Base-by-base conservation (phyloP, 2,329 filamentous ascomycete species). In the Nigrospora osmanthi region DNA sequence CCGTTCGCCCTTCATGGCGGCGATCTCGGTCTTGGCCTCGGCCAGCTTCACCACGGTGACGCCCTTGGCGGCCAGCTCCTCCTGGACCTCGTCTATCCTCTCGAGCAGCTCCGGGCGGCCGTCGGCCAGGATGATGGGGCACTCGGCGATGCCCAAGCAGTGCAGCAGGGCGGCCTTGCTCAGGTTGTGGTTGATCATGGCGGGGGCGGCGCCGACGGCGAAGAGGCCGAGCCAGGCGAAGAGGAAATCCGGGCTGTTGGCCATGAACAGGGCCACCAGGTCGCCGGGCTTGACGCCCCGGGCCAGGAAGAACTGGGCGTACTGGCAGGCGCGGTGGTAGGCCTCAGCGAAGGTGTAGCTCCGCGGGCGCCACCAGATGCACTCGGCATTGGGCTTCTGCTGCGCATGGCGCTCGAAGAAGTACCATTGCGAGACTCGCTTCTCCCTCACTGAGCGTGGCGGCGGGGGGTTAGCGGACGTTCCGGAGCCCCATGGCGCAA, bases 151-250 rank as follows among this genome's bases (percentile, higher is more conserved):
- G 48, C 69, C 71, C 33, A 87, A 58, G 44, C 81, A 87, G 60
- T 87, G 83, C 38, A 85, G 54, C 50, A 88, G 61, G 2, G 81
- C 76, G 50, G 81, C 74, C 0, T 76, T 79, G 9, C 73, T 69
- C 9, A 88, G 66, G 55, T 87, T 82, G 58, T 83, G 79, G 58
- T 88, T 88, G 58, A 88, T 82, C 62, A 85, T 74, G 1, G 84
- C 83, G 0, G 84, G 84, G 0, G 80, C 81, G 13, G 79, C 79
- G 4, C 84, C 84, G 45, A 87, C 76, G 11, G 78, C 73, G 71
- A 77, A 76, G 3, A 83, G 64, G 0, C 76, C 83, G 35, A 87
- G 57, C 77, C 82, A 84, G 3, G 75, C 73, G 40, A 85, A 77
- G 10, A 84, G 54, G 52, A 87, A 86, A 45, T 87, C 81, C 0